Percentiles rank a stretch among this genome's conserved stretches.
Conservation (phyloP, 352 stramenopile genomes). For the Thraustotheca clavata region DNA sequence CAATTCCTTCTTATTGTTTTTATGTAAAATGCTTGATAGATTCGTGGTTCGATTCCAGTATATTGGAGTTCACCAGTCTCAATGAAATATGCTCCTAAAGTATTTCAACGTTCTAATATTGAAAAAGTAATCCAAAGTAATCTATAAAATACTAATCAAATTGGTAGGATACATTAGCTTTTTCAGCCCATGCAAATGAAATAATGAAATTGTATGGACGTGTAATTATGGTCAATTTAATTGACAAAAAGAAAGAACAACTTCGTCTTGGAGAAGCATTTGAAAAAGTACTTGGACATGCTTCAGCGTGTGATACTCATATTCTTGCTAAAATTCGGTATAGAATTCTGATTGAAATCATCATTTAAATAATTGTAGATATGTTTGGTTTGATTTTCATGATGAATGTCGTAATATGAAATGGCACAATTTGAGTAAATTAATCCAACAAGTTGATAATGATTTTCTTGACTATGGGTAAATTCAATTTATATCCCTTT, state of each 20-base stretch:
- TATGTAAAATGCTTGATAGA: slow-evolving; percentile 59
- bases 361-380: slow-evolving; percentile 22
- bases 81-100: slow-evolving; percentile 91
- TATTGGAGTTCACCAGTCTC: slow-evolving; percentile 85
- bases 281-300: slow-evolving; percentile 56
- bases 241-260: slow-evolving; percentile 94
- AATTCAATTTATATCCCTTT: slow-evolving; percentile 8
- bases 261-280: slow-evolving; percentile 86
- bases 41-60: slow-evolving; percentile 92
- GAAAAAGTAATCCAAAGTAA: slow-evolving; percentile 25
- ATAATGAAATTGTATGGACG: slow-evolving; percentile 60
- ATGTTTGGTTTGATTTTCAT: slow-evolving; percentile 98
- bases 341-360: not conserved
- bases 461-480: slow-evolving; percentile 66
- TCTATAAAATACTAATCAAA: not conserved
- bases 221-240: slow-evolving; percentile 90
- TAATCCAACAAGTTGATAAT: slow-evolving; percentile 83
- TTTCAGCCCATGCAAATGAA: slow-evolving; percentile 49
- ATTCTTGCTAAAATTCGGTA: slow-evolving; percentile 49
- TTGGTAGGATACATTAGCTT: slow-evolving; percentile 34
- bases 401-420: slow-evolving; percentile 91
- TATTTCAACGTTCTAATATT: slow-evolving; percentile 43
- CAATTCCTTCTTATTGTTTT: slow-evolving; percentile 8
- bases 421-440: slow-evolving; percentile 86
- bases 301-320: slow-evolving; percentile 46